A percentile compares a stretch with the other conserved stretches of the same genome.
These are phyloP conservation scores for Homolaphlyctis polyrhiza DNA, from an alignment of 371 early-diverging fungal genomes.

Conservation along the genomic window DNA sequence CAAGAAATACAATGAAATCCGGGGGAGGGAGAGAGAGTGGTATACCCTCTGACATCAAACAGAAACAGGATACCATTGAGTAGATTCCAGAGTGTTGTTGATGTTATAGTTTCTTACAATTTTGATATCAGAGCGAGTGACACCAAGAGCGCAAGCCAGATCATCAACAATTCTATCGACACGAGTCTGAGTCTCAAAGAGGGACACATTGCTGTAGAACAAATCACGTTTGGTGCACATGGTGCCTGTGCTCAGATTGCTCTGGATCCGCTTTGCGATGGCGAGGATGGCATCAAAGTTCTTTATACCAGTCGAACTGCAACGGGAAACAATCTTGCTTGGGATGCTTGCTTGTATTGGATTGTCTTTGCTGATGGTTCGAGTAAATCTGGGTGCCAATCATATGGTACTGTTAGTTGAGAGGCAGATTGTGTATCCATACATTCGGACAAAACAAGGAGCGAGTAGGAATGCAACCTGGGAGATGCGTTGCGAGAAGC, in stretches of 20 bases:
- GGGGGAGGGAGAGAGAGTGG: too few relatives aligned
- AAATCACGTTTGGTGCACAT: constrained; percentile 1
- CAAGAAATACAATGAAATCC: too few relatives aligned
- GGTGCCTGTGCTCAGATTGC: neutral
- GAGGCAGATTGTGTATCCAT: neutral
- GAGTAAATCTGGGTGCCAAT: neutral
- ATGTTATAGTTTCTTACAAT: too few relatives aligned
- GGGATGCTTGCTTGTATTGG: neutral
- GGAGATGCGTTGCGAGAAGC: too few relatives aligned
- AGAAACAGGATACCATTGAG: too few relatives aligned
- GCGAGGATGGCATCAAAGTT: neutral
- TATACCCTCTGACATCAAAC: too few relatives aligned
- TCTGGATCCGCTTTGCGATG: neutral
- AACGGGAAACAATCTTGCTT: neutral
- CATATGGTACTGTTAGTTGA: neutral
- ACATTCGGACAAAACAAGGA: too few relatives aligned
- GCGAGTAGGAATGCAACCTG: too few relatives aligned
- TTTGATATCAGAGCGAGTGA: neutral
- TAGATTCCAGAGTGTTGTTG: too few relatives aligned
- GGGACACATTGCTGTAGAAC: neutral
- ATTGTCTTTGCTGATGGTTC: neutral
- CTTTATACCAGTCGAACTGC: neutral
- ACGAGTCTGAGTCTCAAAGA: neutral
- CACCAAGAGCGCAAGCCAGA: neutral
- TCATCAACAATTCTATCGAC: constrained; percentile 1